A percentile compares a stretch with the other conserved stretches of the same genome.
Evolutionary conservation across 495 filamentous ascomycete species (phyloP).

Genomic region (Apiosordaria backusii): DNA sequence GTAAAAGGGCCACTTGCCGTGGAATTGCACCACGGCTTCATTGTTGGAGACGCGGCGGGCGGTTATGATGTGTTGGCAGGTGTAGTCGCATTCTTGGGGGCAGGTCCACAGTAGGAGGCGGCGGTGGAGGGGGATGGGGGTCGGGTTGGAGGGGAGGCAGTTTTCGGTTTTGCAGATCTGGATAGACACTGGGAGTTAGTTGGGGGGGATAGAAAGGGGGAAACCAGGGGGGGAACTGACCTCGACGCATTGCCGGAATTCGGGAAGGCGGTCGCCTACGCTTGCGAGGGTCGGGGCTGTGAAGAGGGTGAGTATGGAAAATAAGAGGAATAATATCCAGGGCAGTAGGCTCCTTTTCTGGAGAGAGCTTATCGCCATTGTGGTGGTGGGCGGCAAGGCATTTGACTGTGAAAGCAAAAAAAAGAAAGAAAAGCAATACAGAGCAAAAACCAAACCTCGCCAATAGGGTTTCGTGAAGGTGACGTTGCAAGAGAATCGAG

Average conservation of each 20-base stretch:
- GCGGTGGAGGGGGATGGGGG: slow-evolving; percentile 58
- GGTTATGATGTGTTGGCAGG: slow-evolving; percentile 93
- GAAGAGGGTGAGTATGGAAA: neutral
- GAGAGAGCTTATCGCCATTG: neutral
- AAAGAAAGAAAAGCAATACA: neutral
- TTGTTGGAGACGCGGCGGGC: slow-evolving; percentile 60
- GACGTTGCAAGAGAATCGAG: neutral
- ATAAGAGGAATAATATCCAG: neutral
- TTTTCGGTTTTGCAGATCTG: slow-evolving; percentile 82
- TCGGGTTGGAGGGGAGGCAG: slow-evolving; percentile 53
- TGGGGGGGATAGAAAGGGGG: neutral
- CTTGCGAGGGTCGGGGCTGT: slow-evolving; percentile 58
- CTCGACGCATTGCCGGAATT: slow-evolving; percentile 85
- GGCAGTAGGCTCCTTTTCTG: neutral
- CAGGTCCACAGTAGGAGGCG: slow-evolving; percentile 76
- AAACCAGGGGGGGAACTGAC: slow-evolving; percentile 43
- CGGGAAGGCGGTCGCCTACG: slow-evolving; percentile 78
- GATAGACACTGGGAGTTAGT: slow-evolving; percentile 19
- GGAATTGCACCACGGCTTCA: slow-evolving; percentile 78
- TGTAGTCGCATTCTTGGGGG: slow-evolving; percentile 93
- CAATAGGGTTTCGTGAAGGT: neutral
- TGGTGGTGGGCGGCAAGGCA: too few relatives aligned
- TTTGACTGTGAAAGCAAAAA: neutral
- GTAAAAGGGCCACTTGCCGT: slow-evolving; percentile 99
- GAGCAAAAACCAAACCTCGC: neutral